Base-by-base conservation (phyloP, 148 eudicot species). In the Rhododendron mucronatum region DNA sequence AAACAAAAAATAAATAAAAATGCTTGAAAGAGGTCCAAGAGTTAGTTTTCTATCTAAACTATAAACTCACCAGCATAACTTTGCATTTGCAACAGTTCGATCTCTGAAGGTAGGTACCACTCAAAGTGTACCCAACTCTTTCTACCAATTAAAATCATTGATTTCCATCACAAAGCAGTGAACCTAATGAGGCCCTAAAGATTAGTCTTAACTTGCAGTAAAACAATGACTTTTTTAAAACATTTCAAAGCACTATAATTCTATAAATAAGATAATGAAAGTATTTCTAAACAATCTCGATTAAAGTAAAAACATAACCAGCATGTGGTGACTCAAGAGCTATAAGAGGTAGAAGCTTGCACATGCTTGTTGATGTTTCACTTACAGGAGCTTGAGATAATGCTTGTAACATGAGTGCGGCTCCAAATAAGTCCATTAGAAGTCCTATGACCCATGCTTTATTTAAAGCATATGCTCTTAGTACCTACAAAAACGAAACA, bases 331-430 rank as follows among this genome's bases (percentile, higher is more conserved):
- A 67, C 33, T 67, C 28, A 10, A n/a, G 23, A 73, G 3, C 47
- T 84, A 50, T 30, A 74, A 78, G 57, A 73, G 80, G 51, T 33
- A 1, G 55, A 7, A 48, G 15, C 7, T 18, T 33, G 11, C 14
- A 83, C 33, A 28, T 83, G 84, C 21, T 83, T 65, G 80, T 85
- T 79, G 61, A 30, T 83, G 51, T 80, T 78, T 53, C 82, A 91
- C 95, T 93, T 92, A 97, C 99, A 55, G 98, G 99, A 89, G 99
- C 98, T 87, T 89, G 98, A 87, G 99, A 97, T 87, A 97, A 90
- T 84, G 98, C 99, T 87, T 93, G 92, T 90, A 97, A 87, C 98
- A 97, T 97, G 87, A 97, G 89, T 87, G 92, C 33, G 47, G 99
- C 99, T 84, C 98, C 99, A 90, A 92, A 91, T 61, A 95, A 93